Evolutionary conservation across 2,329 filamentous ascomycete species (phyloP), one percentile per base, ranked within the genome.

Genomic region (Westerdykella aurantiaca): DNA sequence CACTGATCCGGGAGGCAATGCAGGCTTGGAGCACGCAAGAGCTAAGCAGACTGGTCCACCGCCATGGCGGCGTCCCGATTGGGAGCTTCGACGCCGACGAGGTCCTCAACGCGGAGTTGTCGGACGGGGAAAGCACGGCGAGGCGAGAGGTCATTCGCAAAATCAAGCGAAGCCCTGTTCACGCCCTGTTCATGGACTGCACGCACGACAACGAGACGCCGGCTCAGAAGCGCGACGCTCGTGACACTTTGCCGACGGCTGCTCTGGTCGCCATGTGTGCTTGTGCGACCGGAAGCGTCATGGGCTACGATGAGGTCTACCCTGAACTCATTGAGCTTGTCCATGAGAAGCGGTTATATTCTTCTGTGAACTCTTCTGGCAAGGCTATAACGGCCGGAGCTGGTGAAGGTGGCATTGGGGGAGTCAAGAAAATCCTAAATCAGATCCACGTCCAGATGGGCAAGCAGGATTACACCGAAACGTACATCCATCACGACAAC

Each of bases 131-230:
- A 37, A 40, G 49, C 39, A 47, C 57, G 59, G 58, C 57, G 22
- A 64, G 72, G 25, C 72, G 75, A 31, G 85, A 91, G 56, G 79
- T 86, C 14, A 77, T 95, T 52, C 85, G 84, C 52, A 84, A 78
- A 49, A 90, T 98, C 67, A 87, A 88, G 53, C 83, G 86, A n/a
- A 86, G 82, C 3, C 88, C 90, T 4, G 85, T 97, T 0, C 90
- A 95, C 53, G 93, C 91, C 1, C 73, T 98, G 1, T 96, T 98
- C 69, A 97, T 97, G 89, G 94, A 98, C 65, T 98, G 94, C 68
- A 98, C 94, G 0, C 93, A 98, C 66, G 93, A 98, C 70, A 98
- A 98, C 57, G 91, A 98, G 70, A 86, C 88, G 2, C 93, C 93
- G 0, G 88, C 91, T 1, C 91, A 98, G 68, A 96, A 96, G 69